phyloP scores from a whole-genome alignment of 2,329 filamentous ascomycete genomes.

The Fusarium austroafricanum region DNA sequence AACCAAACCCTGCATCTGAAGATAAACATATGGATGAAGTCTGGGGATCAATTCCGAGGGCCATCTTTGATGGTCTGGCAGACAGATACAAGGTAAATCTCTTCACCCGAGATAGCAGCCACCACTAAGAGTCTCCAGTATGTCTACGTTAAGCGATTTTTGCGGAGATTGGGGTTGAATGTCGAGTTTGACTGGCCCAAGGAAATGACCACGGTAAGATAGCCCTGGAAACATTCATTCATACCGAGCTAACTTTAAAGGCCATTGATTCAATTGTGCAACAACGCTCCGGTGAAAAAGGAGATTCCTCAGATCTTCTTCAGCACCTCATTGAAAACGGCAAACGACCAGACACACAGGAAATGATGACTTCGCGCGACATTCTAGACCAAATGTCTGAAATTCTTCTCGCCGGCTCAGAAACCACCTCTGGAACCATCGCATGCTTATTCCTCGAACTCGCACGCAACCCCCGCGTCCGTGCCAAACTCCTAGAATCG shows the following conservation, averaged over 20 bases:
- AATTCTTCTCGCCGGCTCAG: background rate
- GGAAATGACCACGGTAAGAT: background rate
- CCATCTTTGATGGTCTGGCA: background rate
- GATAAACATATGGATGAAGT: background rate
- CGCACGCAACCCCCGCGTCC: background rate
- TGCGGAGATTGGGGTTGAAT: background rate
- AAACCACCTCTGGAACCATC: background rate
- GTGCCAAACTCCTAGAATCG: background rate
- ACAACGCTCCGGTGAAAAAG: background rate
- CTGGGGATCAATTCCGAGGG: background rate
- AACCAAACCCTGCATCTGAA: background rate
- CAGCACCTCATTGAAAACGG: background rate
- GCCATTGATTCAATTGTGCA: background rate
- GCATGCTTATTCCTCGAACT: background rate
- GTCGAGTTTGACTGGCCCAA: conserved; percentile 2
- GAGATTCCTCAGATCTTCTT: background rate
- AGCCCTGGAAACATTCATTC: background rate
- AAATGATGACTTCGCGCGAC: background rate
- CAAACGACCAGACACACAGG: background rate
- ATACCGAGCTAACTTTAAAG: background rate
- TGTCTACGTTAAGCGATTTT: background rate
- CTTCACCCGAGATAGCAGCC: no score
- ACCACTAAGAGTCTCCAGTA: background rate
- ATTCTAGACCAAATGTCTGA: background rate
- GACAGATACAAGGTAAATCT: background rate